Base-by-base conservation (phyloP, 768 basidiomycete species). In the Phlebiopsis gigantea region DNA sequence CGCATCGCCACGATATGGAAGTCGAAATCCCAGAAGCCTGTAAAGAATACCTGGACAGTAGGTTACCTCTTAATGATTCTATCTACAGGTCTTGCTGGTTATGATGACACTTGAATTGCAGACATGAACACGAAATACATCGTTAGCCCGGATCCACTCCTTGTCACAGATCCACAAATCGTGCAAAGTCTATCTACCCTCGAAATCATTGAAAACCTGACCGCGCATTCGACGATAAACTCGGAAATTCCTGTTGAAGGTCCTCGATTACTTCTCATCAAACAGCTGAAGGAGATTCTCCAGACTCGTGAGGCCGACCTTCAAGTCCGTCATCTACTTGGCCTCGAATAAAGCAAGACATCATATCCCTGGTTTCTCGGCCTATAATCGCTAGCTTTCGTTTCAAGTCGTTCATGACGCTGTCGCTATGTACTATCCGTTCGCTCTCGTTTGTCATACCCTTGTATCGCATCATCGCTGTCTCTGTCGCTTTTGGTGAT, bases 151-250 rank as follows among this genome's bases (percentile, higher is more conserved):
- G 51, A 53, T 0, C 75, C 82, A 0, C 83, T 85, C 7, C 72
- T 85, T 34, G 75, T 85, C 57, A 68, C 67, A 15, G 69, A 77
- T 46, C 75, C 80, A 4, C 56, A 62, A 7, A 58, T 69, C 17
- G 80, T 79, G 59, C 50, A 66, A 14, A 65, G 68, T 10, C 72
- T 86, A 12, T 78, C 82, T 15, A 57, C 62, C 4, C 69, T 71
- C 0, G 82, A 81, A 0, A 70, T 87, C 28, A 76, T 75, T 60
- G 72, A 79, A 10, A 87, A 88, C 61, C 75, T 88, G 4, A 70
- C 72, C 19, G 84, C 77, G 1, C 84, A 87, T 62, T 77, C 81
- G 1, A 69, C 60, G 10, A 66, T 65, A 56, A 82, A 87, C 60
- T 61, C 73, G 21, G 61, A 61, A 0, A 77, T 86, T 31, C n/a